A percentile compares a stretch with the other conserved stretches of the same genome.
Conservation (phyloP, 352 stramenopile species). For the Phytopythium litorale region DNA sequence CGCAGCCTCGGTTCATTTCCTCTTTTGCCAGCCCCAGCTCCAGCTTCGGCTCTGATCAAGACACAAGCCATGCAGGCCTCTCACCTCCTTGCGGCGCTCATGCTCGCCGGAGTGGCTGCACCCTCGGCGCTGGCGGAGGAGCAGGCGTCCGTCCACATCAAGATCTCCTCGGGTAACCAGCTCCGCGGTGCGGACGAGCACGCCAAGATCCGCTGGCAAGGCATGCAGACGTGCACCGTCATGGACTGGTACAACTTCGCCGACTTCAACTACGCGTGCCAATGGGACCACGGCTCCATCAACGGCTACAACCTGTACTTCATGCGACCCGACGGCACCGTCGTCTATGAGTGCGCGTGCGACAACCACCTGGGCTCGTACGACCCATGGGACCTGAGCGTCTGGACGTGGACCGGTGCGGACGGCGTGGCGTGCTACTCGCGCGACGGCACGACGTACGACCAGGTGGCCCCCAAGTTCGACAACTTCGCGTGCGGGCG, state of each 20-base stretch:
- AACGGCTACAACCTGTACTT: conserved; percentile 11
- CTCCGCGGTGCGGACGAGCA: neutral
- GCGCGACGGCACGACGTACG: conserved; percentile 3
- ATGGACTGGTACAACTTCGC: conserved; percentile 10
- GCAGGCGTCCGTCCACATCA: neutral
- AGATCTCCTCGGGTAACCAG: neutral
- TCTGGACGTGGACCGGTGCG: conserved; percentile 1
- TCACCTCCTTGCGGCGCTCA: neutral
- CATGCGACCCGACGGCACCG: conserved; percentile 1
- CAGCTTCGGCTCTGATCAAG: too few species aligned
- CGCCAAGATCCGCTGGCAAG: neutral
- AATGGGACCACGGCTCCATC: conserved; percentile 5
- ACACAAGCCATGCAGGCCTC: neutral
- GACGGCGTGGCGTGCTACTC: conserved; percentile 2
- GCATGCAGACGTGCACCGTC: neutral
- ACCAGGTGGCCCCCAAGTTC: neutral
- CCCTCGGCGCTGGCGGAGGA: neutral
- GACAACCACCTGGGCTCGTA: conserved; percentile 4
- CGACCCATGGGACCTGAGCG: conserved; percentile 3
- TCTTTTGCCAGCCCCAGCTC: too few species aligned
- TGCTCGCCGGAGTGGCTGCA: neutral
- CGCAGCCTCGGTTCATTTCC: too few species aligned
- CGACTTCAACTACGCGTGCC: conserved; percentile 11
- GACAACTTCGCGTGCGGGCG: neutral
- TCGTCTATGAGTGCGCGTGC: conserved; percentile 1